phyloP scores from a whole-genome alignment of 345 rosid species.

The Clarkia xantiana region DNA sequence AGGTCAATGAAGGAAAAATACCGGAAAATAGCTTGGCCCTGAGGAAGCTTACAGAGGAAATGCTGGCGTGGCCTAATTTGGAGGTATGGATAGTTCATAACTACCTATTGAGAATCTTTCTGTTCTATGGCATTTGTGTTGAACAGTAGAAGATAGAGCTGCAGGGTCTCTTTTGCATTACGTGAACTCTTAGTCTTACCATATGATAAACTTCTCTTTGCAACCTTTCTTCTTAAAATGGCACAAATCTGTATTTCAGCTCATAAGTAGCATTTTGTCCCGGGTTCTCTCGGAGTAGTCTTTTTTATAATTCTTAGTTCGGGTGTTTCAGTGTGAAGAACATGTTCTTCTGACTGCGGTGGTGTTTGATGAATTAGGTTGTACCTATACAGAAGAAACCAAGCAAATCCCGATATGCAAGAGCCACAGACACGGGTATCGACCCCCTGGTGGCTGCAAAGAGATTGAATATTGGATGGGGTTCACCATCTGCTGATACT shows the following conservation, averaged over 20 bases:
- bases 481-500: slow-evolving; percentile 71
- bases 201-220: no score
- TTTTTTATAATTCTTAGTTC: no score
- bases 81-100: slow-evolving; percentile 42
- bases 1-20: slow-evolving; percentile 88
- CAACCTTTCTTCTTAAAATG: no score
- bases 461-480: slow-evolving; percentile 85
- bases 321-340: no score
- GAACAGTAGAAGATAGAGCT: no score
- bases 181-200: no score
- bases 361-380: slow-evolving; percentile 26
- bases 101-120: no score
- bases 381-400: slow-evolving; percentile 46
- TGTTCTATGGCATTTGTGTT: no score
- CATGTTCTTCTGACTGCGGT: neutral
- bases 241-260: no score
- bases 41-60: slow-evolving; percentile 67
- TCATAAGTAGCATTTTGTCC: no score
- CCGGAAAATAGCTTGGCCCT: slow-evolving; percentile 58
- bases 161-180: no score
- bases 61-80: slow-evolving; percentile 79
- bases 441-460: slow-evolving; percentile 70
- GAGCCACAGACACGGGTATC: slow-evolving; percentile 74
- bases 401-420: slow-evolving; percentile 65
- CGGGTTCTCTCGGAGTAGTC: no score